Percentiles rank a stretch among this genome's conserved stretches.
Evolutionary conservation across 805 yeast genomes (phyloP).

Genomic region (Pichia thaimueangensis): DNA sequence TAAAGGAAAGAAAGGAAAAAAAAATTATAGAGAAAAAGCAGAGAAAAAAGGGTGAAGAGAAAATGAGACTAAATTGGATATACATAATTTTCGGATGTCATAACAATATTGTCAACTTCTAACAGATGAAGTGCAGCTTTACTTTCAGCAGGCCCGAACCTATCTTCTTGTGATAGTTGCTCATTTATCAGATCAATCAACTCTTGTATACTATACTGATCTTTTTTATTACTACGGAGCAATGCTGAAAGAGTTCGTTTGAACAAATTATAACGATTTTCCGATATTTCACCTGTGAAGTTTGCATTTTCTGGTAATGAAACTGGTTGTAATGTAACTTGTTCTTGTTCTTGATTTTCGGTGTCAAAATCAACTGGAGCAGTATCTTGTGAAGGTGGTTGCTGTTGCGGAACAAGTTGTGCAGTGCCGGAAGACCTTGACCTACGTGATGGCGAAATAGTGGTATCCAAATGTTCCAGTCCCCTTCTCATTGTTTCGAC

Average conservation of each 20-base stretch:
- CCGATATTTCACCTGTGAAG: slow-evolving; percentile 38
- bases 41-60: neutral
- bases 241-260: slow-evolving; percentile 42
- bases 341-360: slow-evolving; percentile 3
- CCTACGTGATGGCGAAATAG: slow-evolving; percentile 5
- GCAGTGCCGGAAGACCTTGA: neutral
- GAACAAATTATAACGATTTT: slow-evolving; percentile 42
- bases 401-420: neutral
- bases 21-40: neutral
- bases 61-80: slow-evolving; percentile 33
- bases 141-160: slow-evolving; percentile 38
- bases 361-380: neutral
- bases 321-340: slow-evolving; percentile 17
- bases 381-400: neutral
- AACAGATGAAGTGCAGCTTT: slow-evolving; percentile 37
- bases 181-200: slow-evolving; percentile 22
- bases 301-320: slow-evolving; percentile 11
- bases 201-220: slow-evolving; percentile 26
- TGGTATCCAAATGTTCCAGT: slow-evolving; percentile 19
- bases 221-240: slow-evolving; percentile 33
- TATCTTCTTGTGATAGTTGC: slow-evolving; percentile 39
- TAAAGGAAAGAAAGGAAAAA: slow-evolving; percentile 1
- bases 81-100: slow-evolving; percentile 43
- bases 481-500: slow-evolving; percentile 22
- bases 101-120: slow-evolving; percentile 39